Evolutionary conservation across 2,329 filamentous ascomycete species (phyloP).

Genomic region (Periconia digitata): DNA sequence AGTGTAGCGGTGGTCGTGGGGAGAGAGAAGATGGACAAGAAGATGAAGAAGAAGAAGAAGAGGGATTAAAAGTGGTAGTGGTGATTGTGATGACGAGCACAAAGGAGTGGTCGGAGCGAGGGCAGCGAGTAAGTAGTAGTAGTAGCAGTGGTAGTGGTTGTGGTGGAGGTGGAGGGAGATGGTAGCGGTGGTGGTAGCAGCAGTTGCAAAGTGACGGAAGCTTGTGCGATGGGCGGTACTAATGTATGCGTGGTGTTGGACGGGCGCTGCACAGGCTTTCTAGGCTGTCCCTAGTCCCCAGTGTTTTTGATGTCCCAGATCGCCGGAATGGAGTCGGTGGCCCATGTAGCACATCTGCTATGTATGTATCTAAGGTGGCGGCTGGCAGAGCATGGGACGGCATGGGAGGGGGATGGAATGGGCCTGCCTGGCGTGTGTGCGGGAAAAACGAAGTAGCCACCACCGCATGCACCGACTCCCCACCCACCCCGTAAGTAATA

Average conservation of each 20-base stretch:
- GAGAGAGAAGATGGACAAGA: neutral
- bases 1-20: slow-evolving; percentile 5
- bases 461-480: slow-evolving; percentile 4
- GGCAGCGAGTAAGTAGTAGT: slow-evolving; percentile 39
- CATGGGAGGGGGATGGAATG: too few relatives aligned
- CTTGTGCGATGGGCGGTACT: slow-evolving; percentile 21
- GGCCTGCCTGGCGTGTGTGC: slow-evolving; percentile 28
- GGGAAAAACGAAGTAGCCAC: slow-evolving; percentile 31
- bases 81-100: slow-evolving; percentile 42
- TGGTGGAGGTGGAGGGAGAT: slow-evolving; percentile 21
- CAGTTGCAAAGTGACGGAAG: slow-evolving; percentile 29
- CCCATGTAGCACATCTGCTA: slow-evolving; percentile 45
- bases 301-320: slow-evolving; percentile 41
- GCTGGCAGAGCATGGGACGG: slow-evolving; percentile 39
- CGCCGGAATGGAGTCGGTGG: slow-evolving; percentile 40
- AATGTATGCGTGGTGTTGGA: slow-evolving; percentile 35
- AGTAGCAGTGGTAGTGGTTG: slow-evolving; percentile 28
- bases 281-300: slow-evolving; percentile 17
- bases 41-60: neutral
- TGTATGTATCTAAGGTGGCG: too few relatives aligned
- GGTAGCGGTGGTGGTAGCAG: slow-evolving; percentile 27
- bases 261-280: slow-evolving; percentile 14
- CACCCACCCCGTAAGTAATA: neutral
- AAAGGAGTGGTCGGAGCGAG: slow-evolving; percentile 41
- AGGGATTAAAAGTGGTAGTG: neutral